Percentiles rank a stretch among this genome's conserved stretches.
Evolutionary conservation across 2,329 filamentous ascomycete species (phyloP).

Genomic region (Cladosporium sp.): DNA sequence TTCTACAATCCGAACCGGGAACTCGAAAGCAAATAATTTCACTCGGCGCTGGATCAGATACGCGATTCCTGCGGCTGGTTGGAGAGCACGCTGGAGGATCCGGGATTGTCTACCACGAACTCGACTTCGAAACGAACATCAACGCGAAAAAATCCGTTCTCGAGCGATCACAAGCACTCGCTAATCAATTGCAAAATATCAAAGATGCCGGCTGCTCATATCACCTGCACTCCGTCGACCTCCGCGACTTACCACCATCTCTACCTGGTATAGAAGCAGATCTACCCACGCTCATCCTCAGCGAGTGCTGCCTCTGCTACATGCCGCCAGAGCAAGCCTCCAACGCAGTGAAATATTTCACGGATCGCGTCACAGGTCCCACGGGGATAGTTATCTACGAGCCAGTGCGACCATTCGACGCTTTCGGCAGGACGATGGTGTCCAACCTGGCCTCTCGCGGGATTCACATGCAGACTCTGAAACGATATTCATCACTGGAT

Average conservation of each 20-base stretch:
- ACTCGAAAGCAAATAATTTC: constrained; percentile 70
- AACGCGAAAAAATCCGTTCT: constrained; percentile 25
- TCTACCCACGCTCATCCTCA: constrained; percentile 79
- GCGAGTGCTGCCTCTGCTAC: constrained; percentile 95
- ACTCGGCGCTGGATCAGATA: constrained; percentile 90
- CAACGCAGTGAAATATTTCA: constrained; percentile 36
- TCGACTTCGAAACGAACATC: constrained; percentile 77
- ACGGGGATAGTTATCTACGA: constrained; percentile 77
- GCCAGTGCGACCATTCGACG: constrained; percentile 75
- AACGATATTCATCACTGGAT: constrained; percentile 62
- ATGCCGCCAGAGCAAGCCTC: constrained; percentile 63
- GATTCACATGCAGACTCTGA: constrained; percentile 80
- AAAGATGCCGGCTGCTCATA: constrained; percentile 39
- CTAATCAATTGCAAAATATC: constrained; percentile 16
- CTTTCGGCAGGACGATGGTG: constrained; percentile 90
- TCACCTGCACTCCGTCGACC: constrained; percentile 58
- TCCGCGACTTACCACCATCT: constrained; percentile 53
- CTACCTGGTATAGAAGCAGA: constrained; percentile 47
- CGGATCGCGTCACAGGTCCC: constrained; percentile 36
- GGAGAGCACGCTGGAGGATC: constrained; percentile 28
- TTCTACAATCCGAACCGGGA: constrained; percentile 47
- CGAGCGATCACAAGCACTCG: constrained; percentile 21
- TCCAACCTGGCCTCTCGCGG: constrained; percentile 78
- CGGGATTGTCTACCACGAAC: constrained; percentile 75
- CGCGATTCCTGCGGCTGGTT: constrained; percentile 73